phyloP scores from a whole-genome alignment of 2,329 filamentous ascomycete genomes.

The Furcasterigmium sp. region DNA sequence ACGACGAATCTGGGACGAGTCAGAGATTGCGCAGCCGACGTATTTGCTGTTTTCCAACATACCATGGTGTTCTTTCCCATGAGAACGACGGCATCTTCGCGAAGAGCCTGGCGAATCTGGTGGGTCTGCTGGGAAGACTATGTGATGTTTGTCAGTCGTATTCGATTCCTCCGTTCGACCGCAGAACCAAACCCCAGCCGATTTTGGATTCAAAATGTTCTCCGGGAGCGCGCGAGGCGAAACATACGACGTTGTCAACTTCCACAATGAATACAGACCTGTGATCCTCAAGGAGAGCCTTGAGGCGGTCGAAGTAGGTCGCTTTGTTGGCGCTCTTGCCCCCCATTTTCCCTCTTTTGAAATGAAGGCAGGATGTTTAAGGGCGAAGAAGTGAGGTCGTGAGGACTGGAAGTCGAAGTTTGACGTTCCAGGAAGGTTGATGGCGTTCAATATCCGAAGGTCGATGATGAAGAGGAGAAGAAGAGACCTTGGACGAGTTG shows the following conservation, averaged over 20 bases:
- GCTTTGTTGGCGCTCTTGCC: conserved; percentile 93
- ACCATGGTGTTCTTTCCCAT: conserved; percentile 99
- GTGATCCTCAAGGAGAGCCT: conserved; percentile 94
- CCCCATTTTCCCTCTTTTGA: conserved; percentile 98
- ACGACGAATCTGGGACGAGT: conserved; percentile 70
- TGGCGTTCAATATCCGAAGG: too few relatives aligned
- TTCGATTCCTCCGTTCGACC: background rate
- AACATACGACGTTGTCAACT: too few relatives aligned
- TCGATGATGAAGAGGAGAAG: too few relatives aligned
- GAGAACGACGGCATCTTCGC: conserved; percentile 87
- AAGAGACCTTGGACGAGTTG: too few relatives aligned
- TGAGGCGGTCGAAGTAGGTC: conserved; percentile 99
- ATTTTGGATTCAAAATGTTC: too few relatives aligned
- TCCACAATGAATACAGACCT: conserved; percentile 95
- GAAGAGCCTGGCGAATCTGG: conserved; percentile 93
- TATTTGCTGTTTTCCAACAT: conserved; percentile 27
- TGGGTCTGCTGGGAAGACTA: conserved; percentile 98
- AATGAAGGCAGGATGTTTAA: conserved; percentile 98
- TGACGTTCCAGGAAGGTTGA: too few relatives aligned
- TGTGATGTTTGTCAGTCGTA: background rate
- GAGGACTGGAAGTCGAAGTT: too few relatives aligned
- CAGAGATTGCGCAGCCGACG: background rate
- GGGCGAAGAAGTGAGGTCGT: too few relatives aligned
- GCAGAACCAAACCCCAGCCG: too few relatives aligned
- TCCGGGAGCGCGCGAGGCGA: too few relatives aligned